Evolutionary conservation across 192 early-diverging fungal species (phyloP).

Genomic region (Phlyctochytrium planicorne): DNA sequence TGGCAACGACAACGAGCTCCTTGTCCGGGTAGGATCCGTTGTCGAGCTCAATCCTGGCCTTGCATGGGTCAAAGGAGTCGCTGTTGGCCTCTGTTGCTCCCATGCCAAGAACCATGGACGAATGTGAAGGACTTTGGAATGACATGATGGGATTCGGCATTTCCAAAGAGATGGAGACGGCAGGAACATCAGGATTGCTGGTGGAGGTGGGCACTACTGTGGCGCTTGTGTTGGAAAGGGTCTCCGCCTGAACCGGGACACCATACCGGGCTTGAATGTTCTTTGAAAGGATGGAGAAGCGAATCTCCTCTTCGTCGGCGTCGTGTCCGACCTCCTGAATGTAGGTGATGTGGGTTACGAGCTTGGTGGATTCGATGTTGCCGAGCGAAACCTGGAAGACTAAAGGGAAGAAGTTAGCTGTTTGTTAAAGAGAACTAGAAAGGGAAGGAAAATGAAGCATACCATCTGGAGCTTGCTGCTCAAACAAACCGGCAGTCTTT

Average conservation of each 20-base stretch:
- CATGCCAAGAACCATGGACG: conserved; percentile 20
- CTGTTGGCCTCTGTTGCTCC: conserved; percentile 17
- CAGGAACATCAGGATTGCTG: not conserved
- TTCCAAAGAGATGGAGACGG: conserved; percentile 25
- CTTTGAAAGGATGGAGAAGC: conserved; percentile 44
- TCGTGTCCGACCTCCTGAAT: conserved; percentile 48
- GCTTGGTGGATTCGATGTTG: conserved; percentile 36
- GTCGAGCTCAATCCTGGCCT: conserved; percentile 10
- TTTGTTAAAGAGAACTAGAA: conserved; percentile 6
- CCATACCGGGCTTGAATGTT: conserved; percentile 43
- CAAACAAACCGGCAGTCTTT: conserved; percentile 18
- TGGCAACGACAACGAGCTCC: conserved; percentile 42
- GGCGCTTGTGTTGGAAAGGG: not conserved
- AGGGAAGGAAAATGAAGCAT: not conserved
- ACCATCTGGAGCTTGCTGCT: conserved; percentile 21
- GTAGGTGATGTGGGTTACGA: conserved; percentile 44
- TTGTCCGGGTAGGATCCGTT: conserved; percentile 17
- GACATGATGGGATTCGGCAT: conserved; percentile 29
- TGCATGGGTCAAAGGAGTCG: conserved; percentile 7
- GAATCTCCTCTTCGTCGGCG: conserved; percentile 41
- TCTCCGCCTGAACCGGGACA: not conserved
- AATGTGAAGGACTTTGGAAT: conserved; percentile 48
- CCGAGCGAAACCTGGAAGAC: conserved; percentile 51
- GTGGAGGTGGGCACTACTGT: not conserved
- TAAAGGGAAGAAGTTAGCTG: conserved; percentile 12